Evolutionary conservation across 1,284 basidiomycete species (phyloP).

Genomic region (Cutaneotrichosporon spelunceum): DNA sequence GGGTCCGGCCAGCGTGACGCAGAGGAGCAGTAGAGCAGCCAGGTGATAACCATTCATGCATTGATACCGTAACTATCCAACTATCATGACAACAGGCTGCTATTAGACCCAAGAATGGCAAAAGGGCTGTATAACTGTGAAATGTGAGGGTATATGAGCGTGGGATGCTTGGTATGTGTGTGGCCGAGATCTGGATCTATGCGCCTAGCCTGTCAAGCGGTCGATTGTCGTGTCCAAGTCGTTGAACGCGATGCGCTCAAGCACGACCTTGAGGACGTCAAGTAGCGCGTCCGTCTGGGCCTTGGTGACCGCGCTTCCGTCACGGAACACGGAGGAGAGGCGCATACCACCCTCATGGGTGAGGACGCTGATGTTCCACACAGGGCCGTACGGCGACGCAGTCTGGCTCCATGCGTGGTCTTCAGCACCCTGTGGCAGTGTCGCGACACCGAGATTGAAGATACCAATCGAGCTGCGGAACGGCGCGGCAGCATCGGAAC

Average conservation of each 20-base stretch:
- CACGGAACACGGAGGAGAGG: constrained; percentile 28
- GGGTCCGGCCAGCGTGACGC: neutral
- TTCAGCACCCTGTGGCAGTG: constrained; percentile 28
- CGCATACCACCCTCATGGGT: constrained; percentile 37
- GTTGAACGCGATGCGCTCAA: neutral
- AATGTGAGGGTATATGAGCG: neutral
- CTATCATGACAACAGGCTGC: neutral
- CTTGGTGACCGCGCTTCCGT: constrained; percentile 24
- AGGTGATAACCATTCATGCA: neutral
- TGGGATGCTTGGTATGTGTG: neutral
- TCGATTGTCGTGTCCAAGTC: neutral
- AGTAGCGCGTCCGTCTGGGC: constrained; percentile 8
- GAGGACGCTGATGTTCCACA: constrained; percentile 27
- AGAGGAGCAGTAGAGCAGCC: neutral
- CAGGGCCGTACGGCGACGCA: constrained; percentile 26
- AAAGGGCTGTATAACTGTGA: neutral
- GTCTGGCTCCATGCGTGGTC: constrained; percentile 39
- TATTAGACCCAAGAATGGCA: neutral
- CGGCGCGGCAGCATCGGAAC: constrained; percentile 18
- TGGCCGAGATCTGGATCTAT: neutral
- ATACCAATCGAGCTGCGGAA: constrained; percentile 25
- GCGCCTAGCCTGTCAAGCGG: neutral
- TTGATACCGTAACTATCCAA: neutral
- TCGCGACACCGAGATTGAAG: constrained; percentile 36
- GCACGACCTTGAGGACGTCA: neutral